phyloP scores from a whole-genome alignment of 139 green algal genomes.

The Chlamydomonas sp. region DNA sequence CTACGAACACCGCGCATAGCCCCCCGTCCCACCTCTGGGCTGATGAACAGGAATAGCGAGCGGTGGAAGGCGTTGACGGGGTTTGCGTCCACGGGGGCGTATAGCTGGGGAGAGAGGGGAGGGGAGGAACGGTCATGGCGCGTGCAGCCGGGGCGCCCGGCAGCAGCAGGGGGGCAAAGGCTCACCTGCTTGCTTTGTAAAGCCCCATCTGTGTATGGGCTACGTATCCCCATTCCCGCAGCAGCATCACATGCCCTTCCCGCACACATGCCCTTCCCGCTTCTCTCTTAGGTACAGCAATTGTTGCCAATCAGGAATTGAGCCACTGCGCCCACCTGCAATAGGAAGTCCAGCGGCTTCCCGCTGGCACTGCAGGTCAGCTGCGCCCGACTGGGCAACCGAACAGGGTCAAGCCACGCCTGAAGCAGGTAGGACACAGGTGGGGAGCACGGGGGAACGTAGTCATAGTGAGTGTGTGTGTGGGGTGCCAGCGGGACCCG shows the following conservation, averaged over 20 bases:
- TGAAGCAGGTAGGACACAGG: conserved; percentile 15
- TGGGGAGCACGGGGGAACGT: too few species aligned
- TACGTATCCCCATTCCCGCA: neutral
- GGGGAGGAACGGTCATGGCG: neutral
- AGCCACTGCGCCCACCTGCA: conserved; percentile 57
- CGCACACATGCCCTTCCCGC: too few species aligned
- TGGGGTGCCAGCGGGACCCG: too few species aligned
- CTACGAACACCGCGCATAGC: too few species aligned
- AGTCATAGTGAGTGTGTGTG: too few species aligned
- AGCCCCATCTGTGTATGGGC: too few species aligned
- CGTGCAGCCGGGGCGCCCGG: neutral
- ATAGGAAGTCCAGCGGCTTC: conserved; percentile 67
- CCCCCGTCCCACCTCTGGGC: conserved; percentile 43
- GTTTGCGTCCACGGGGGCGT: conserved; percentile 66
- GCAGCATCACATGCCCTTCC: neutral
- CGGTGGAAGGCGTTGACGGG: conserved; percentile 74
- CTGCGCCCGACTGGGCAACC: conserved; percentile 64
- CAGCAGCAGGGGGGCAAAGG: neutral
- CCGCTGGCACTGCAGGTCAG: conserved; percentile 65
- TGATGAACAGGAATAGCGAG: conserved; percentile 76
- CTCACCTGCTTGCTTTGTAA: too few species aligned
- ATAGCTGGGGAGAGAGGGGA: conserved; percentile 63
- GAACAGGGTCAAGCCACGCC: conserved; percentile 85
- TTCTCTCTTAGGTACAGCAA: too few species aligned
- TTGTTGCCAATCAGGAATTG: conserved; percentile 5